Conservation (phyloP, 2,329 filamentous ascomycete species). For the Ophiocordyceps sinensis region DNA sequence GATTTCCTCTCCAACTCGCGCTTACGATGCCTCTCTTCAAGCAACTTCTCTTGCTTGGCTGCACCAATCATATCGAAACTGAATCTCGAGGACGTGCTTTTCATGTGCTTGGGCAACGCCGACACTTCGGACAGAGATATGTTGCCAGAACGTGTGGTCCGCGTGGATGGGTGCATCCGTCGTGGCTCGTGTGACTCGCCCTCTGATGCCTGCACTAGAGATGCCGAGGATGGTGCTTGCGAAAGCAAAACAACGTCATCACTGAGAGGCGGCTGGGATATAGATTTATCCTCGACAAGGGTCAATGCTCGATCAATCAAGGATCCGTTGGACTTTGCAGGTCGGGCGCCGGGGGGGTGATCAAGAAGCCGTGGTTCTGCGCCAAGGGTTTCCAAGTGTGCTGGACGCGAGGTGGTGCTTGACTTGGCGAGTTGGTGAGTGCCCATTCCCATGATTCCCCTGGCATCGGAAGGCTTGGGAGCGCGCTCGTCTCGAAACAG, state of each 20-base stretch:
- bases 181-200: conserved; percentile 7
- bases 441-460: too few relatives aligned
- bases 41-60: conserved; percentile 50
- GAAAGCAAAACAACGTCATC: conserved; percentile 12
- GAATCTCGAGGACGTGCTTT: conserved; percentile 65
- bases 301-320: conserved; percentile 2
- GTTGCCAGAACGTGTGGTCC: conserved; percentile 32
- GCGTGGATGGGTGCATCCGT: conserved; percentile 10
- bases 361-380: conserved; percentile 11
- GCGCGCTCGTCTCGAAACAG: not conserved
- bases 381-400: conserved; percentile 9
- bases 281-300: conserved; percentile 3
- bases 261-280: conserved; percentile 25
- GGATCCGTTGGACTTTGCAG: conserved; percentile 7
- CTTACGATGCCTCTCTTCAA: conserved; percentile 60
- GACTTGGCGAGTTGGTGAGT: conserved; percentile 9
- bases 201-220: conserved; percentile 6
- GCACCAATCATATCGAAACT: conserved; percentile 69
- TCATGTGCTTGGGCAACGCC: conserved; percentile 48
- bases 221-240: conserved; percentile 8
- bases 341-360: conserved; percentile 13
- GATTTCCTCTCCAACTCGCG: conserved; percentile 47
- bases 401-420: conserved; percentile 18
- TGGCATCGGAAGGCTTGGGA: not conserved
- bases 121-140: conserved; percentile 35